A percentile compares a stretch with the other conserved stretches of the same genome.
These are phyloP conservation scores for Colletotrichum theobromicola DNA, from an alignment of 2,329 filamentous ascomycete genomes.

Conservation along the genomic window DNA sequence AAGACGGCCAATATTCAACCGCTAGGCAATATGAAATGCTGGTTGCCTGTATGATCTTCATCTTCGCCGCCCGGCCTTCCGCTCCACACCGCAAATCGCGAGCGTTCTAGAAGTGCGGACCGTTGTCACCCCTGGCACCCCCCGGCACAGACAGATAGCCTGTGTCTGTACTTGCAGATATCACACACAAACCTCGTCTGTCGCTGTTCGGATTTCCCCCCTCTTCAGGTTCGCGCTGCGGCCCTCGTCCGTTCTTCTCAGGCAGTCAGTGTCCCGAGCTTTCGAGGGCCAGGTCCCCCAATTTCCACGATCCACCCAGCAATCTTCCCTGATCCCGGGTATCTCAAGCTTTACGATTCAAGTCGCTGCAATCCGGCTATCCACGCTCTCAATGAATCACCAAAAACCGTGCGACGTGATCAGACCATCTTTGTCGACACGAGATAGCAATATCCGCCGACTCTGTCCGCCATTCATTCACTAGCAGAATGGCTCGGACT, in stretches of 20 bases:
- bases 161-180: not conserved
- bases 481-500: not conserved
- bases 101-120: constrained; percentile 12
- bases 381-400: constrained; percentile 9
- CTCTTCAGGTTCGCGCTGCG: constrained; percentile 4
- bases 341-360: constrained; percentile 17
- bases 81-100: constrained; percentile 3
- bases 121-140: not conserved
- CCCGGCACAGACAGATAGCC: constrained; percentile 3
- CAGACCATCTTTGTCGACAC: constrained; percentile 8
- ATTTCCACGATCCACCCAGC: constrained; percentile 10
- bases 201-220: not conserved
- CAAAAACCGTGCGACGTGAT: constrained; percentile 13
- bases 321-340: constrained; percentile 11
- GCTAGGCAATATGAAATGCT: not conserved
- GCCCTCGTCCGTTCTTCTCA: not conserved
- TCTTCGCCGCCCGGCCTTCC: not conserved
- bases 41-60: not conserved
- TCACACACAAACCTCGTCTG: not conserved
- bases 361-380: not conserved
- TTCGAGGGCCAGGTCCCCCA: not conserved
- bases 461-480: not conserved
- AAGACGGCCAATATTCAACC: not conserved
- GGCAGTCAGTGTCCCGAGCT: not conserved
- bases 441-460: not conserved